Percentiles rank a stretch among this genome's conserved stretches.
Conservation (phyloP, 1,139 yeast species). For the Scheffersomyces illinoinensis region DNA sequence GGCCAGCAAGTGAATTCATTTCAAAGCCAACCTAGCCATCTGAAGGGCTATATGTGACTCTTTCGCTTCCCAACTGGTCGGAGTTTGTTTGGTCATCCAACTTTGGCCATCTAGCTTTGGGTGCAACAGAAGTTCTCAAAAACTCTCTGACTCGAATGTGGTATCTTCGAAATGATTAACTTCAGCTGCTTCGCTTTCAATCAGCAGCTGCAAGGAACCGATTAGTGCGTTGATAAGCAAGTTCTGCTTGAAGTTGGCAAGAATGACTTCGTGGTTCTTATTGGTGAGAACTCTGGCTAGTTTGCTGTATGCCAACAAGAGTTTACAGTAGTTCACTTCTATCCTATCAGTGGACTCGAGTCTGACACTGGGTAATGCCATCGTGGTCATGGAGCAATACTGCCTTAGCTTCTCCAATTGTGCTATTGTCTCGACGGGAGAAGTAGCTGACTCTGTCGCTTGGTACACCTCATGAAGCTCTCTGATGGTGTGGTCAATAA, state of each 20-base stretch:
- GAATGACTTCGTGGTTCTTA: conserved; percentile 11
- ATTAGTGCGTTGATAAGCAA: conserved; percentile 6
- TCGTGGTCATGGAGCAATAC: neutral
- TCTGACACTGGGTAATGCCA: conserved; percentile 5
- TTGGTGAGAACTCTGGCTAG: conserved; percentile 7
- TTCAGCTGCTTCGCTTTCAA: neutral
- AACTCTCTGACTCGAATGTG: neutral
- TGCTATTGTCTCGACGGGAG: neutral
- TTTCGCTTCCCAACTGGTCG: neutral
- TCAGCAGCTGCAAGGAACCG: neutral
- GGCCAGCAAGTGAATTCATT: neutral
- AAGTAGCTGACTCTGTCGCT: neutral
- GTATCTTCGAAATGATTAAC: neutral
- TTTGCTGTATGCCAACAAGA: conserved; percentile 11
- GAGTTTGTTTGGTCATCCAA: neutral
- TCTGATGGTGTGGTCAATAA: neutral
- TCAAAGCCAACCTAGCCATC: neutral
- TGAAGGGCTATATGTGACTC: neutral
- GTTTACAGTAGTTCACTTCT: conserved; percentile 10
- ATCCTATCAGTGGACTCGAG: conserved; percentile 6
- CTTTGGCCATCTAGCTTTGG: neutral
- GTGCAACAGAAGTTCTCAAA: neutral
- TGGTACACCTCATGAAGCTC: neutral
- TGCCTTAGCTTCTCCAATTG: neutral
- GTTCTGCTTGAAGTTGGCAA: conserved; percentile 9